Evolutionary conservation across 2,329 filamentous ascomycete genomes (phyloP).

Genomic region (Trichophaea hybrida): DNA sequence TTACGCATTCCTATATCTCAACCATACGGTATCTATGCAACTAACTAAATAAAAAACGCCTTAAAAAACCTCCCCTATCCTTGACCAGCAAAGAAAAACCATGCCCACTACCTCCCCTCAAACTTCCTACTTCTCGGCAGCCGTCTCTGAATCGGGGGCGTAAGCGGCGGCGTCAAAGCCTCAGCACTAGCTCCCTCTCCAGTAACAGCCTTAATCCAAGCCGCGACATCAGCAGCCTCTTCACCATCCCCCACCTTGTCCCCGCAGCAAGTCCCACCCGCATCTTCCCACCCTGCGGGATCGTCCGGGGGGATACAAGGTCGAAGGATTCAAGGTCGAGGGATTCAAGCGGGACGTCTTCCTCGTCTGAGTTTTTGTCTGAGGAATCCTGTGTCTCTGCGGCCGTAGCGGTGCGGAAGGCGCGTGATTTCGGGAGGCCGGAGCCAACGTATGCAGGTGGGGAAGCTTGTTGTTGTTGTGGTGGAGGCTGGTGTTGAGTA

Average conservation of each 20-base stretch:
- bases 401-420: neutral
- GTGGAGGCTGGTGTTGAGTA: neutral
- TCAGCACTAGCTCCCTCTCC: neutral
- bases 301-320: neutral
- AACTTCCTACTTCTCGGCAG: neutral
- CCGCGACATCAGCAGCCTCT: neutral
- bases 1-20: no score
- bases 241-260: neutral
- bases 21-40: no score
- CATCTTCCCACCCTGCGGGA: neutral
- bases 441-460: no score
- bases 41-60: constrained; percentile 34
- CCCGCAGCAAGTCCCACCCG: neutral
- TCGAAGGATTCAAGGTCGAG: neutral
- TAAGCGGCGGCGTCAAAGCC: neutral
- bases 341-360: neutral
- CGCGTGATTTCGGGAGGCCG: neutral
- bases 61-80: constrained; percentile 37
- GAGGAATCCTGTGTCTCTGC: no score
- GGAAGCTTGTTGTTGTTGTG: neutral
- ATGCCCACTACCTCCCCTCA: neutral
- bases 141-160: neutral
- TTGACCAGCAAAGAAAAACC: neutral
- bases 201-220: neutral
- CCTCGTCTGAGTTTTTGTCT: neutral